Conservation (phyloP, 2,329 filamentous ascomycete genomes). For the Lecanicillium sp. region DNA sequence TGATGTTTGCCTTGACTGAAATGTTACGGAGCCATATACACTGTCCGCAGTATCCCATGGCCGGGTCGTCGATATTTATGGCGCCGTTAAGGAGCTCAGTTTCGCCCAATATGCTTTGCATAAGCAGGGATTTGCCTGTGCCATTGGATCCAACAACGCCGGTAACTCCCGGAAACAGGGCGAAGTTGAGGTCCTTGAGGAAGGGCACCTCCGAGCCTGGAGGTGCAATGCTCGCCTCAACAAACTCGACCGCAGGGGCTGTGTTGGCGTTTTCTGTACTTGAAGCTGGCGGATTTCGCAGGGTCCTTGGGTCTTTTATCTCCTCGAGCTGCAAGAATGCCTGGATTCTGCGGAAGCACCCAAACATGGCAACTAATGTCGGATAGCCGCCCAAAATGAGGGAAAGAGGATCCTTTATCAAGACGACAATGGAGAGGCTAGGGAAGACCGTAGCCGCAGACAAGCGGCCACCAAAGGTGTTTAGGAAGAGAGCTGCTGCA, state of each 20-base stretch:
- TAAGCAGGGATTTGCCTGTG: background rate
- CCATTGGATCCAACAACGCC: background rate
- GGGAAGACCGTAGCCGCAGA: background rate
- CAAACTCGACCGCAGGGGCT: slow-evolving; percentile 3
- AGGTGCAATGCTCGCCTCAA: background rate
- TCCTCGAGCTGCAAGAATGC: background rate
- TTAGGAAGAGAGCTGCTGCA: background rate
- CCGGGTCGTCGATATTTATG: background rate
- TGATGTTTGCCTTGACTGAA: background rate
- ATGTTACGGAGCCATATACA: background rate
- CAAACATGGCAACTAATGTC: background rate
- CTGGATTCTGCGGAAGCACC: background rate
- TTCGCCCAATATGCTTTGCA: background rate
- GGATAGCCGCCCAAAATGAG: background rate
- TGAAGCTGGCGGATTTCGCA: too few species aligned
- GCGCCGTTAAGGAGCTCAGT: background rate
- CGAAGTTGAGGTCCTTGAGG: background rate
- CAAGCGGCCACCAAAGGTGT: background rate
- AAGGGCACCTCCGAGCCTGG: background rate
- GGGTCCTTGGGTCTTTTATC: background rate
- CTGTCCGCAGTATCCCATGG: slow-evolving; percentile 4
- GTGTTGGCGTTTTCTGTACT: too few species aligned
- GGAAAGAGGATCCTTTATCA: background rate
- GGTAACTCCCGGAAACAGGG: background rate
- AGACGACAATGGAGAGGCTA: background rate